A percentile compares a stretch with the other conserved stretches of the same genome.
phyloP scores from a whole-genome alignment of 805 yeast species.

The Candida xyloterini region DNA sequence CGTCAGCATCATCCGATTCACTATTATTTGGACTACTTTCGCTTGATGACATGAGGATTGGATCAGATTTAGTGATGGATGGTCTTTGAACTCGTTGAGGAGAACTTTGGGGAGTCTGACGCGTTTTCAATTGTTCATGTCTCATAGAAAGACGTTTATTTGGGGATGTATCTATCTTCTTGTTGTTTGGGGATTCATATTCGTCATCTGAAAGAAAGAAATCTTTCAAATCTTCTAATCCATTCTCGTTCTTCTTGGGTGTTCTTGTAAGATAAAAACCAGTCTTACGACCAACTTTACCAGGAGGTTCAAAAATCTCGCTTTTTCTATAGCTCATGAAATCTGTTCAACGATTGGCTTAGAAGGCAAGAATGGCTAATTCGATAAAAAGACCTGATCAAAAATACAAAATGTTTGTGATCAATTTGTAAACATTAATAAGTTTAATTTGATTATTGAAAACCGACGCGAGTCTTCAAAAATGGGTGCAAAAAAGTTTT shows the following conservation, averaged over 20 bases:
- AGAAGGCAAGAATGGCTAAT: background rate
- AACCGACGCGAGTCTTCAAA: slow-evolving; percentile 6
- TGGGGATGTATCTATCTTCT: slow-evolving; percentile 13
- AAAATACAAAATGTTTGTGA: background rate
- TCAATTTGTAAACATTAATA: slow-evolving; percentile 9
- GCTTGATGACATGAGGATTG: slow-evolving; percentile 5
- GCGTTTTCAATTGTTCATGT: slow-evolving; percentile 15
- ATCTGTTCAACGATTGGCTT: background rate
- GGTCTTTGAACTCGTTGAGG: background rate
- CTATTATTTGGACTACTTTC: slow-evolving; percentile 9
- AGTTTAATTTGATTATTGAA: slow-evolving; percentile 6
- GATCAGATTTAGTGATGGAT: background rate
- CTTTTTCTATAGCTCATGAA: slow-evolving; percentile 27
- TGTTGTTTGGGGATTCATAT: slow-evolving; percentile 26
- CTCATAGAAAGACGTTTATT: slow-evolving; percentile 17
- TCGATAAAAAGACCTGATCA: background rate
- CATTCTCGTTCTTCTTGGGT: slow-evolving; percentile 52
- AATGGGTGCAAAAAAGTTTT: background rate
- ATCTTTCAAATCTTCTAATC: slow-evolving; percentile 68
- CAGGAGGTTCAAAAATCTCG: slow-evolving; percentile 45
- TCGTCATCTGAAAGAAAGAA: slow-evolving; percentile 56
- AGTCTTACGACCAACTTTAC: slow-evolving; percentile 62
- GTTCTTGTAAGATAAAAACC: slow-evolving; percentile 41
- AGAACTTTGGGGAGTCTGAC: slow-evolving; percentile 3
- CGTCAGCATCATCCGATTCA: slow-evolving; percentile 29